Percentiles rank a stretch among this genome's conserved stretches.
These are phyloP conservation scores for Knoxia roxburghii DNA, from an alignment of 257 asterid genomes.

Conservation along the genomic window DNA sequence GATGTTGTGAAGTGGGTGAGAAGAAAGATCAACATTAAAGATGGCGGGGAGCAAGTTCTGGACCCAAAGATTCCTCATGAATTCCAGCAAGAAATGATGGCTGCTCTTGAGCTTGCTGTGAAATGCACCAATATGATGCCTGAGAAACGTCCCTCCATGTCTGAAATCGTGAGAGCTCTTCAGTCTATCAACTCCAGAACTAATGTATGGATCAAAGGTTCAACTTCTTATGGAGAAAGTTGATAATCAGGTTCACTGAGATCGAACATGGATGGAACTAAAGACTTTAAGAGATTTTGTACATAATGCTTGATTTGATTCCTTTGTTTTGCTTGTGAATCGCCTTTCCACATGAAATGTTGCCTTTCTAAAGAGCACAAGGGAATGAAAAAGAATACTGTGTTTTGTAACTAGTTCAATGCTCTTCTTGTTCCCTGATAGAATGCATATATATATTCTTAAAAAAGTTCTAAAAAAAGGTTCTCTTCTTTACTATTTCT, in stretches of 20 bases:
- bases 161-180: conserved; percentile 49
- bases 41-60: conserved; percentile 55
- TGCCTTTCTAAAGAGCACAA: background rate
- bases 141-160: conserved; percentile 75
- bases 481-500: too few species aligned
- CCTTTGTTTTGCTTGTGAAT: background rate
- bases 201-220: conserved; percentile 24
- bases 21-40: conserved; percentile 65
- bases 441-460: too few species aligned
- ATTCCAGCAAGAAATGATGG: conserved; percentile 48
- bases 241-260: conserved; percentile 41
- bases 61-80: conserved; percentile 51
- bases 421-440: too few species aligned
- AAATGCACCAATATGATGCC: conserved; percentile 58
- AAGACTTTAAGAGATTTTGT: conserved; percentile 9
- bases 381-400: background rate
- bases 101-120: conserved; percentile 59
- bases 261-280: conserved; percentile 24
- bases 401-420: background rate
- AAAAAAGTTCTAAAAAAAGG: too few species aligned
- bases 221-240: conserved; percentile 25
- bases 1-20: conserved; percentile 83
- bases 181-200: conserved; percentile 39
- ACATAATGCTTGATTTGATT: conserved; percentile 14
- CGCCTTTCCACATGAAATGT: background rate